phyloP scores from a whole-genome alignment of 208 protist genomes.

The Leishmania major region DNA sequence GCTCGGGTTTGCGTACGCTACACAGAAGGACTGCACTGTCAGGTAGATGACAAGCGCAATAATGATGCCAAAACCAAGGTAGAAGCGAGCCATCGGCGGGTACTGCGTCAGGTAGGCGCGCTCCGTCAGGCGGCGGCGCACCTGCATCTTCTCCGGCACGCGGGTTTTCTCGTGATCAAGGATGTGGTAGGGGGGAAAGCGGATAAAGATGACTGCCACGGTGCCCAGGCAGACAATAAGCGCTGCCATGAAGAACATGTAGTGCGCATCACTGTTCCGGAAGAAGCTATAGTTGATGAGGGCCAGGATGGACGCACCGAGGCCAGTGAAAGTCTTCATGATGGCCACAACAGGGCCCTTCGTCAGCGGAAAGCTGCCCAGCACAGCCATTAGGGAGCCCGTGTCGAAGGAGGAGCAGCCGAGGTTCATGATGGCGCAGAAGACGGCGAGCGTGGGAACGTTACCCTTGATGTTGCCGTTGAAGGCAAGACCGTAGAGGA shows the following conservation, averaged over 20 bases:
- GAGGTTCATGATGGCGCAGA: slow-evolving; percentile 60
- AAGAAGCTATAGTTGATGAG: slow-evolving; percentile 58
- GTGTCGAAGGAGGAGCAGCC: slow-evolving; percentile 60
- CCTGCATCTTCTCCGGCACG: slow-evolving; percentile 27
- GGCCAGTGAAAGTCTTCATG: slow-evolving; percentile 60
- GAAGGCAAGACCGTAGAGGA: slow-evolving; percentile 63
- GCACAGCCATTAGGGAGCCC: slow-evolving; percentile 65
- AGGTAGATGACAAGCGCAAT: slow-evolving; percentile 45
- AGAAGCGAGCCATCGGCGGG: slow-evolving; percentile 49
- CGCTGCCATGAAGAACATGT: slow-evolving; percentile 58
- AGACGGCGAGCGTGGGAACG: slow-evolving; percentile 46
- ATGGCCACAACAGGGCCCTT: slow-evolving; percentile 52
- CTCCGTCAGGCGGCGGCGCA: slow-evolving; percentile 54
- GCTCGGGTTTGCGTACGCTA: slow-evolving; percentile 42
- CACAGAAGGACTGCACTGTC: slow-evolving; percentile 49
- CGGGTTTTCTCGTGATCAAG: slow-evolving; percentile 34
- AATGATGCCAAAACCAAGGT: slow-evolving; percentile 46
- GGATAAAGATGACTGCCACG: slow-evolving; percentile 37
- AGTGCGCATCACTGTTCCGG: slow-evolving; percentile 40
- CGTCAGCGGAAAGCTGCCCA: slow-evolving; percentile 56
- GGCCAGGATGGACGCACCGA: slow-evolving; percentile 49
- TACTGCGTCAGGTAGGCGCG: slow-evolving; percentile 61
- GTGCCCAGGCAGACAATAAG: slow-evolving; percentile 36
- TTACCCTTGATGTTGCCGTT: slow-evolving; percentile 37
- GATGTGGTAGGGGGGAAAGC: slow-evolving; percentile 58